Evolutionary conservation across 73 alveolate genomes (phyloP).

Genomic region (Paraurostyla sp.): DNA sequence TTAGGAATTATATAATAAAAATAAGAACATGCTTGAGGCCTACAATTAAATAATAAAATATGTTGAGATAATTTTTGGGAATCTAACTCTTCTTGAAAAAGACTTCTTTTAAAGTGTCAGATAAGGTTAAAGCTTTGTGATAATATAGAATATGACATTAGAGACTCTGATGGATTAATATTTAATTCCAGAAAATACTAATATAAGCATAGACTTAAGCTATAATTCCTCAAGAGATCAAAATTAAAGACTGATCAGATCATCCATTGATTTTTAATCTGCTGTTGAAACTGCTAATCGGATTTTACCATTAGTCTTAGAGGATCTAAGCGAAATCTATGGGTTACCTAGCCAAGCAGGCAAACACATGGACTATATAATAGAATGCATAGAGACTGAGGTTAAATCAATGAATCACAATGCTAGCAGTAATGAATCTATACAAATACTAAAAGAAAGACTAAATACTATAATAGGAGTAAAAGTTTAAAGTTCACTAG

Average conservation of each 20-base stretch:
- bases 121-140: neutral
- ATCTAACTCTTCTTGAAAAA: neutral
- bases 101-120: neutral
- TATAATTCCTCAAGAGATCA: neutral
- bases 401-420: no score
- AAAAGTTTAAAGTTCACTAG: neutral
- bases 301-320: neutral
- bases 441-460: no score
- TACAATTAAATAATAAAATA: neutral
- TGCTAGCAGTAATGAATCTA: no score
- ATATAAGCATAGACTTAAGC: constrained; percentile 6
- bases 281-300: constrained; percentile 14
- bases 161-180: constrained; percentile 1
- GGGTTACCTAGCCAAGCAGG: constrained; percentile 7
- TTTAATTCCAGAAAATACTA: constrained; percentile 4
- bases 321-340: constrained; percentile 9
- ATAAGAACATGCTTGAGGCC: neutral
- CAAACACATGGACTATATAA: neutral
- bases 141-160: constrained; percentile 4
- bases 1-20: neutral
- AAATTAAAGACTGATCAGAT: neutral
- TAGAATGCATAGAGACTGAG: constrained; percentile 26
- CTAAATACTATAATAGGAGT: no score
- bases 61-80: neutral
- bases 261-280: constrained; percentile 19